phyloP scores from a whole-genome alignment of 306 rosid genomes.

The Begonia peltatifolia region DNA sequence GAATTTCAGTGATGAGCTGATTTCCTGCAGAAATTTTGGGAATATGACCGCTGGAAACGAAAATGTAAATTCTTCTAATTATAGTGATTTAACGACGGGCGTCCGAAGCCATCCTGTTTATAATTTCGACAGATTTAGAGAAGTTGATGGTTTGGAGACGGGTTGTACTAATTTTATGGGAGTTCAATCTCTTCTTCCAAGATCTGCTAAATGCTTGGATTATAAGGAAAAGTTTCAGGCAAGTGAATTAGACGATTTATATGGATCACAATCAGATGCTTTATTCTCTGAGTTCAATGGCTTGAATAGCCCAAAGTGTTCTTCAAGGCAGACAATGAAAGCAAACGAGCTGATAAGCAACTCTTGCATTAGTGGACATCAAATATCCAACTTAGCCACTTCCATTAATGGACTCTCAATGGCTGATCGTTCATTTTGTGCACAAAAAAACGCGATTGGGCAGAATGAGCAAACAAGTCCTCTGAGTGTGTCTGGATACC shows the following conservation, averaged over 20 bases:
- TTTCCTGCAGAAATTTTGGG: conserved; percentile 19
- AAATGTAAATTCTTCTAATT: conserved; percentile 12
- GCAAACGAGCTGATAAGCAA: conserved; percentile 15
- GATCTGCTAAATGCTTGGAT: conserved; percentile 6
- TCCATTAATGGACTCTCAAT: conserved; percentile 16
- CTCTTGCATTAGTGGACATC: conserved; percentile 13
- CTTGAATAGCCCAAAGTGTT: conserved; percentile 17
- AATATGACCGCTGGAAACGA: conserved; percentile 23
- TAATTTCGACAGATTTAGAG: conserved; percentile 6
- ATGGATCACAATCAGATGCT: conserved; percentile 12
- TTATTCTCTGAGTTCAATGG: conserved; percentile 14
- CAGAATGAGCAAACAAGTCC: conserved; percentile 14
- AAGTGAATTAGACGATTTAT: conserved; percentile 11
- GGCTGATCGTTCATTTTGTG: conserved; percentile 13
- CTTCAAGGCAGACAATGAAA: conserved; percentile 7
- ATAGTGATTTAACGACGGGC: not conserved
- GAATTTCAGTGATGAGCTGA: conserved; percentile 27
- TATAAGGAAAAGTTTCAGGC: conserved; percentile 15
- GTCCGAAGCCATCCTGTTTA: not conserved
- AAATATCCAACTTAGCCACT: conserved; percentile 7
- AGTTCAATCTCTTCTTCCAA: conserved; percentile 13
- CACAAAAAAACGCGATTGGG: conserved; percentile 15
- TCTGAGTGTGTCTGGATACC: conserved; percentile 12
- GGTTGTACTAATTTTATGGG: conserved; percentile 7
- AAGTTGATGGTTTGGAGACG: not conserved